Conservation (phyloP, 1,284 basidiomycete species). For the Peniophora sp. region DNA sequence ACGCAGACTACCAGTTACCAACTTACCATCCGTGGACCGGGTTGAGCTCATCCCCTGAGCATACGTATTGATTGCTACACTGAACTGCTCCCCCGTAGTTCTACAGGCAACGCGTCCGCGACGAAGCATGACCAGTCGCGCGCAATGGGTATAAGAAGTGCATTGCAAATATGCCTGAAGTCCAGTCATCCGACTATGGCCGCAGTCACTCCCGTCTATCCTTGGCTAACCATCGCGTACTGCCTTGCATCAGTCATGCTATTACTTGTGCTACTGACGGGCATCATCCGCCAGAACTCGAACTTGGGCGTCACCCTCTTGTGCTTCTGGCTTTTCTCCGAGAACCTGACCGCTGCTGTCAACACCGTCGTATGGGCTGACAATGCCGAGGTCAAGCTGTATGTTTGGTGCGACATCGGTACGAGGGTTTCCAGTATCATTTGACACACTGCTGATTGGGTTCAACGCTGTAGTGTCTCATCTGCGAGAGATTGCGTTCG, state of each 20-base stretch:
- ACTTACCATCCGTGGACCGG: no score
- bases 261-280: background rate
- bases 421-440: background rate
- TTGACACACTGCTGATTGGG: background rate
- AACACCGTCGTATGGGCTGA: background rate
- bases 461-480: background rate
- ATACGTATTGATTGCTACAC: no score
- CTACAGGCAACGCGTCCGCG: no score
- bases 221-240: background rate
- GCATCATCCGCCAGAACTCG: background rate
- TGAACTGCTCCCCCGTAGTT: no score
- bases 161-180: no score
- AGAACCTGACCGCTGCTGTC: background rate
- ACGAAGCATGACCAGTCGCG: no score
- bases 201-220: background rate
- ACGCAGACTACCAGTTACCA: no score
- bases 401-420: background rate
- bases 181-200: no score
- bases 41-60: no score
- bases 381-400: background rate
- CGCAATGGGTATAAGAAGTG: no score
- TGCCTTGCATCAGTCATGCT: background rate
- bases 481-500: background rate
- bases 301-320: background rate
- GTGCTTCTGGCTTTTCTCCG: background rate